Evolutionary conservation across 2,329 filamentous ascomycete genomes (phyloP).

Genomic region (Lachnellula arida): DNA sequence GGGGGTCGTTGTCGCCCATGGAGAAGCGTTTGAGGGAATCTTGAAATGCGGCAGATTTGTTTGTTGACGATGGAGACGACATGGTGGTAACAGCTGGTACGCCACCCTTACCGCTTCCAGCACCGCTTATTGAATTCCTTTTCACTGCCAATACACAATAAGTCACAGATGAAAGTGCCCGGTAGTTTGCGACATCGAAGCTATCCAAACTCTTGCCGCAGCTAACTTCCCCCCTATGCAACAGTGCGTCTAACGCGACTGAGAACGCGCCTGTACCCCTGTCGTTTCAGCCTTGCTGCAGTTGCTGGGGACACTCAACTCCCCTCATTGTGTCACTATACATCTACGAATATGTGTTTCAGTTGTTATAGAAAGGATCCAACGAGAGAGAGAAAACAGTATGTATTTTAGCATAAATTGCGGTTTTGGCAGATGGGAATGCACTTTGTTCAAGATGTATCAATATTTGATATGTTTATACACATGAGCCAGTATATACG

Average conservation of each 20-base stretch:
- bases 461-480: background rate
- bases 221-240: background rate
- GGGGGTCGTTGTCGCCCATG: conserved; percentile 5
- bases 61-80: conserved; percentile 15
- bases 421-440: too few relatives aligned
- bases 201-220: background rate
- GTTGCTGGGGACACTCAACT: background rate
- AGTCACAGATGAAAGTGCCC: background rate
- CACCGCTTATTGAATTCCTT: background rate
- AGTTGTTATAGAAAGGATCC: too few relatives aligned
- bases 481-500: background rate
- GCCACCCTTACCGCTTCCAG: background rate
- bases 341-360: background rate
- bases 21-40: conserved; percentile 41
- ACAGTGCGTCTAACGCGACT: background rate
- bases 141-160: background rate
- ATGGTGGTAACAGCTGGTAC: background rate
- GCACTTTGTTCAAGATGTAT: background rate
- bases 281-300: conserved; percentile 1
- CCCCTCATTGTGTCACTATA: background rate
- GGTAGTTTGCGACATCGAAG: background rate
- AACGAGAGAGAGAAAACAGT: too few relatives aligned
- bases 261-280: background rate
- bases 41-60: conserved; percentile 17
- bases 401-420: too few relatives aligned